These are phyloP conservation scores for Naematelia aurantialba DNA, from an alignment of 768 basidiomycete genomes.

Conservation along the genomic window DNA sequence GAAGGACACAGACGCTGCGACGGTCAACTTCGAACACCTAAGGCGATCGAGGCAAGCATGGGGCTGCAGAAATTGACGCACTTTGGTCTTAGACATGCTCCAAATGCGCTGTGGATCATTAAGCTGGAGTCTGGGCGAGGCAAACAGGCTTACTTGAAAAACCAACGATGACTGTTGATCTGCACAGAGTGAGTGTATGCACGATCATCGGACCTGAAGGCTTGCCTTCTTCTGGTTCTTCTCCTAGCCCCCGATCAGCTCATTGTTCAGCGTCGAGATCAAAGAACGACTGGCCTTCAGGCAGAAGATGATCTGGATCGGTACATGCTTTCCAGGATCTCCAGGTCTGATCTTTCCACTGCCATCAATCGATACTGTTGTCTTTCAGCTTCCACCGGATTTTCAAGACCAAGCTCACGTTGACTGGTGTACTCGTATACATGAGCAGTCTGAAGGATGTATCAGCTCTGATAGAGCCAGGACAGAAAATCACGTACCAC, in stretches of 20 bases:
- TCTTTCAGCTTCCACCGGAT: slow-evolving; percentile 12
- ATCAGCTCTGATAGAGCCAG: background rate
- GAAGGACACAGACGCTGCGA: slow-evolving; percentile 84
- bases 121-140: background rate
- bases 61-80: slow-evolving; percentile 13
- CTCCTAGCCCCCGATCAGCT: slow-evolving; percentile 18
- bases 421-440: slow-evolving; percentile 66
- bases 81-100: slow-evolving; percentile 41
- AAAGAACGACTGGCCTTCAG: slow-evolving; percentile 31
- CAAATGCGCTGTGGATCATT: slow-evolving; percentile 38
- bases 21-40: slow-evolving; percentile 37
- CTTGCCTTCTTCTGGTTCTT: slow-evolving; percentile 69
- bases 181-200: slow-evolving; percentile 44
- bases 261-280: slow-evolving; percentile 60
- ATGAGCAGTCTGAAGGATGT: slow-evolving; percentile 29
- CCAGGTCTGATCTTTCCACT: slow-evolving; percentile 70
- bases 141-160: slow-evolving; percentile 63
- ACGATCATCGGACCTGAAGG: background rate
- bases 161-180: slow-evolving; percentile 90
- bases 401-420: slow-evolving; percentile 55
- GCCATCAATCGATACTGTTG: slow-evolving; percentile 71
- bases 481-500: slow-evolving; percentile 59
- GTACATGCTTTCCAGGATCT: slow-evolving; percentile 64
- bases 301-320: slow-evolving; percentile 86
- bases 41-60: slow-evolving; percentile 58